Evolutionary conservation across 2,329 filamentous ascomycete species (phyloP), one percentile per base, ranked within the genome.

Genomic region (Aspergillus nomiae): DNA sequence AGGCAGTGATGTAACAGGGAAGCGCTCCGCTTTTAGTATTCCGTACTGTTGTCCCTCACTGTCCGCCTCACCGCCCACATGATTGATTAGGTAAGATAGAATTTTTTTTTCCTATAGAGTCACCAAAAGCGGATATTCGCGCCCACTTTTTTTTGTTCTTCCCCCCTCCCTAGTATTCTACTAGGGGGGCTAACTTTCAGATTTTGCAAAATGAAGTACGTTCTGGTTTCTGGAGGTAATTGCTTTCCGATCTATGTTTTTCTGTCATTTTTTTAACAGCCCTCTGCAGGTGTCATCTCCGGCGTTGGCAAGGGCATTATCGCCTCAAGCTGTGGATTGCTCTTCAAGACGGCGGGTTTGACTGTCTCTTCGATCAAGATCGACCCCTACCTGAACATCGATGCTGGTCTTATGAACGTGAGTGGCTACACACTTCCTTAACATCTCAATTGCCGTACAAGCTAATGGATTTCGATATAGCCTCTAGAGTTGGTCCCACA

Each of bases 181-280:
- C 66, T 59, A 68, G 67, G 60, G 66, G 56, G 61, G 67, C 62
- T 64, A 65, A 45, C 63, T 28, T 63, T 63, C 43, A 55, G 55
- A 45, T 56, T 59, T 48, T 63, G 65, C 70, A 71, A 87, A 74
- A 93, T 92, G 90, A 92, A 92, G 83, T 92, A 92, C 84, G 89
- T 93, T 79, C 84, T 92, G 69, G 90, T 92, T 70, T 91, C 89
- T 71, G 90, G 90, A 85, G 90, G 90, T 90, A 79, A 81, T 82
- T 77, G 54, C 21, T 45, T 41, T 38, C 56, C 48, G 12, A 21
- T n/a, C 58, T 28, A 26, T 30, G 3, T 19, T 67, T 43, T 60
- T 48, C 32, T 12, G 24, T 58, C 32, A 48, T 54, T 19, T 28
- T 30, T 32, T 62, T 32, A 48, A 63, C 28, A 9, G 19, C 63